Percentiles rank a stretch among this genome's conserved stretches.
These are phyloP conservation scores for Tolypocladium guangdongense DNA, from an alignment of 2,329 filamentous ascomycete species.

Conservation along the genomic window DNA sequence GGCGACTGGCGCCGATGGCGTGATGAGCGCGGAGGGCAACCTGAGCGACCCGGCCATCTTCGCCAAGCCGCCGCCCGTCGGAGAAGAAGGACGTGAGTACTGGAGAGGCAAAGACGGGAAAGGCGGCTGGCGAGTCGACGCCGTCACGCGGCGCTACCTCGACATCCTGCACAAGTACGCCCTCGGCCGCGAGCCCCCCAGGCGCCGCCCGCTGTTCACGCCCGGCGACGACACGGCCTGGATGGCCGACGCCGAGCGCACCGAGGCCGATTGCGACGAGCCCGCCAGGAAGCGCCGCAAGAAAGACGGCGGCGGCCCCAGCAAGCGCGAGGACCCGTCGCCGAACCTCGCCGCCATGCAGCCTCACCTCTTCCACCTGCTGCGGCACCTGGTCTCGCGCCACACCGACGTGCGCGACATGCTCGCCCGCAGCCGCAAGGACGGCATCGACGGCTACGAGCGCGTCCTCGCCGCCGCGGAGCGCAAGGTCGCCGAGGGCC, in stretches of 20 bases:
- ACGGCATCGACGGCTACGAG: conserved; percentile 69
- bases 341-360: conserved; percentile 74
- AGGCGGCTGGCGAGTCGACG: conserved; percentile 83
- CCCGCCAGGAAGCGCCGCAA: conserved; percentile 44
- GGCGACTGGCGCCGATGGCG: conserved; percentile 77
- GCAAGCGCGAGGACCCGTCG: conserved; percentile 26
- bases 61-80: conserved; percentile 50
- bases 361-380: conserved; percentile 83
- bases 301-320: conserved; percentile 18
- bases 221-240: conserved; percentile 42
- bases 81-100: conserved; percentile 65
- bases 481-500: conserved; percentile 57
- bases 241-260: conserved; percentile 24
- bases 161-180: conserved; percentile 80
- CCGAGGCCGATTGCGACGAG: conserved; percentile 27
- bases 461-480: conserved; percentile 67
- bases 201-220: conserved; percentile 62
- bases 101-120: conserved; percentile 72
- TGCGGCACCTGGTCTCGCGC: conserved; percentile 67
- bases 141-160: conserved; percentile 76
- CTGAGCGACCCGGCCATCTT: conserved; percentile 88
- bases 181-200: conserved; percentile 53
- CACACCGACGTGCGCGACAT: conserved; percentile 79
- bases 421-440: conserved; percentile 57
- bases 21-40: conserved; percentile 96